phyloP scores from a whole-genome alignment of 148 eudicot genomes.

The Heliamphora exappendiculata region DNA sequence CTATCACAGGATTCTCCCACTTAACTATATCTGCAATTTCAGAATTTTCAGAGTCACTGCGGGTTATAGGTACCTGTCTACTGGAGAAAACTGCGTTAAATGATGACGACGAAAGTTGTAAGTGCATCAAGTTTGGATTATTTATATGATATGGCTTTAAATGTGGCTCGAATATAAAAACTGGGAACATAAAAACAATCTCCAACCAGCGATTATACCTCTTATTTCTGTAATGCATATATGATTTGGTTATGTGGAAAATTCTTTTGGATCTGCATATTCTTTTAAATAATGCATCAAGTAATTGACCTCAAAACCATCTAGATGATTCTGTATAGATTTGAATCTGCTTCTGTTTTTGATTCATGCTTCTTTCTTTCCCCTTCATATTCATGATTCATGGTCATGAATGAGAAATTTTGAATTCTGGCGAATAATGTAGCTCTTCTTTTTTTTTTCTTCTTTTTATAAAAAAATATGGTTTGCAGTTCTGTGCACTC shows the following conservation, averaged over 20 bases:
- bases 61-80: conserved; percentile 81
- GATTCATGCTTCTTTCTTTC: neutral
- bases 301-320: neutral
- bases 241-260: neutral
- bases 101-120: conserved; percentile 72
- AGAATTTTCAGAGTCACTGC: conserved; percentile 92
- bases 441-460: neutral
- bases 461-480: no score
- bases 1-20: neutral
- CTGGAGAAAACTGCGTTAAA: conserved; percentile 60
- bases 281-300: neutral
- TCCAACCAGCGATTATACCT: neutral
- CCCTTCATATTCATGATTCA: neutral
- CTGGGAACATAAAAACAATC: neutral
- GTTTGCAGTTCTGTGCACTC: neutral
- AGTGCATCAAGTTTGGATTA: conserved; percentile 20
- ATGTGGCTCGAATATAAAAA: neutral
- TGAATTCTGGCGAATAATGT: neutral
- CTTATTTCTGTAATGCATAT: neutral
- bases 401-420: neutral
- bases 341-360: neutral
- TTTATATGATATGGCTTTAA: neutral
- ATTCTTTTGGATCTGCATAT: neutral
- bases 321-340: neutral
- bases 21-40: conserved; percentile 28